Evolutionary conservation across 2,329 filamentous ascomycete genomes (phyloP), one percentile per base, ranked within the genome.

Genomic region (Tothia fuscella): DNA sequence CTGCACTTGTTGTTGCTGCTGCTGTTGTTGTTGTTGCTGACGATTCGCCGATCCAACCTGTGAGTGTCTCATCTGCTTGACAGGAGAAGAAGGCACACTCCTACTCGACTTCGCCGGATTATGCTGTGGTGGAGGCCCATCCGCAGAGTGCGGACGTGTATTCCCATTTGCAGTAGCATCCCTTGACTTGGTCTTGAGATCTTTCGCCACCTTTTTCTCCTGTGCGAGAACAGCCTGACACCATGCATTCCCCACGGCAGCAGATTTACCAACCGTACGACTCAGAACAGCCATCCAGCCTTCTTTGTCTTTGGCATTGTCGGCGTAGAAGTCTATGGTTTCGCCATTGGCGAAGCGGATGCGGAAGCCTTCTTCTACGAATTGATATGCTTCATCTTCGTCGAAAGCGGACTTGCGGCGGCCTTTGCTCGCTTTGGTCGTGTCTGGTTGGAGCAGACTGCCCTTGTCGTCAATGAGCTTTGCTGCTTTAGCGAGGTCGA

Each of bases 381-480:
- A 98, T 83, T 95, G 94, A 68, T 98, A 98, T 31, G 91, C 91
- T 58, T 98, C 91, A 63, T 98, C 91, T 50, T 98, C 91, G 61
- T 96, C 91, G 60, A 98, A 98, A 9, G 85, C 91, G 25, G 88
- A 95, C 60, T 93, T 87, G 43, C 91, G 82, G 32, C 91, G 82
- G 51, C 78, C 80, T 29, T 45, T 45, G 43, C 86, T 84, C 48
- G 74, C 75, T 56, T 79, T 83, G 44, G 80, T 82, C 1, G 93
- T 85, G 50, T 39, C 26, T 13, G 84, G 87, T 54, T 94, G 82
- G 5, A 80, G 85, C 36, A 98, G 69, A 16, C 83, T 72, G 16
- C 78, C 78, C 44, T 86, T 83, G 59, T 98, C 91, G 56, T 98
- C 91, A 48, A 98, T 94, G 38, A 98, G 68, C 50, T 93, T 87